Conservation (phyloP, 2,329 filamentous ascomycete species). For the Aspergillus japonicus region DNA sequence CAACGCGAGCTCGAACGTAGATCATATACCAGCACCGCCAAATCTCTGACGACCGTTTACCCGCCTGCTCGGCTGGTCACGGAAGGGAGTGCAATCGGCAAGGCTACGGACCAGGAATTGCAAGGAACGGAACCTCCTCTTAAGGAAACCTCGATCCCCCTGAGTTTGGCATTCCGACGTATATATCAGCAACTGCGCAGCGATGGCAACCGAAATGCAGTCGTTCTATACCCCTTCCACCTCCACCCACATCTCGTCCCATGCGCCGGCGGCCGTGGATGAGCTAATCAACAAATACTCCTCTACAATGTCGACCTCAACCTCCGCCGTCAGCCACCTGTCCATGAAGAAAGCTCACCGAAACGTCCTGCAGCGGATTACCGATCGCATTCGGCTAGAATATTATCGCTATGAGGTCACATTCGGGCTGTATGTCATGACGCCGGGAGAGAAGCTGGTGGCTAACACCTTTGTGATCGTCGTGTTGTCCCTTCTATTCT, state of each 20-base stretch:
- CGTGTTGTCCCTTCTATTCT: constrained; percentile 35
- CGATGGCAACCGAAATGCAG: constrained; percentile 35
- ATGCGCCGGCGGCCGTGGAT: constrained; percentile 32
- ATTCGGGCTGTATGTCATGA: constrained; percentile 46
- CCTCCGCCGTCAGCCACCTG: constrained; percentile 12
- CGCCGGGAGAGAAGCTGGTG: constrained; percentile 43
- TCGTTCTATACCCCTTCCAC: constrained; percentile 36
- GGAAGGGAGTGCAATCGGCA: not conserved
- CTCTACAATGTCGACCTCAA: constrained; percentile 25
- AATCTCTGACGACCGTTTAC: not conserved
- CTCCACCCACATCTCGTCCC: constrained; percentile 29
- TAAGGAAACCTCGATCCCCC: constrained; percentile 1
- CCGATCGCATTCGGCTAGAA: constrained; percentile 39
- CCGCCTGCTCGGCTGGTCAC: not conserved
- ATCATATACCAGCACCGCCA: not conserved
- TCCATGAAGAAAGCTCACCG: constrained; percentile 19
- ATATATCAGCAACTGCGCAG: not conserved
- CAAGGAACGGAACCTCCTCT: not conserved
- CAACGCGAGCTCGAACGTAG: not conserved
- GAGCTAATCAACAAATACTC: constrained; percentile 36
- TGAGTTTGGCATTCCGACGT: not conserved
- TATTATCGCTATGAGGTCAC: constrained; percentile 51
- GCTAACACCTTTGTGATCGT: constrained; percentile 43
- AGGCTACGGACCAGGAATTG: not conserved
- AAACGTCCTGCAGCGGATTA: constrained; percentile 28